Percentiles rank a stretch among this genome's conserved stretches.
These are phyloP conservation scores for Lathyrus aphaca DNA, from an alignment of 306 rosid genomes.

Conservation along the genomic window DNA sequence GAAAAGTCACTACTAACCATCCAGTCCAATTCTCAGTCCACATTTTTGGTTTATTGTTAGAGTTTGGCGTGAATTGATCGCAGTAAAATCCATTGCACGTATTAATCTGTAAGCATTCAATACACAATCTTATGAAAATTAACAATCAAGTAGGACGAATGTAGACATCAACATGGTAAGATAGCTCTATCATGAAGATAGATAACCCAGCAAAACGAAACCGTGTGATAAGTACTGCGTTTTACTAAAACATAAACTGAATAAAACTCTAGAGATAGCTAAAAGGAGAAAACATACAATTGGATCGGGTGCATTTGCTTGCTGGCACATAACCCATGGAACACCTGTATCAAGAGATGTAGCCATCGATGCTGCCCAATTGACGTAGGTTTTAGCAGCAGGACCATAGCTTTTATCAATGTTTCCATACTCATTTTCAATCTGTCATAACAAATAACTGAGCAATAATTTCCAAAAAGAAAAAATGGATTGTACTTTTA, in stretches of 20 bases:
- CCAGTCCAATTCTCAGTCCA: conserved; percentile 97
- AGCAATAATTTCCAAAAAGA: no score
- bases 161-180: neutral
- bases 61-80: conserved; percentile 84
- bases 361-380: conserved; percentile 96
- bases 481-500: neutral
- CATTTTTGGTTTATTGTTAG: conserved; percentile 75
- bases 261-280: neutral
- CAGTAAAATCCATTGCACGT: conserved; percentile 93
- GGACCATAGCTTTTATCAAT: conserved; percentile 56
- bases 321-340: conserved; percentile 99
- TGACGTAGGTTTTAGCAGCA: conserved; percentile 72
- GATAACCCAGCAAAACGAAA: no score
- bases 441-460: conserved; percentile 48
- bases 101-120: conserved; percentile 63
- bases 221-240: no score
- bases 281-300: conserved; percentile 60
- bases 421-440: conserved; percentile 91
- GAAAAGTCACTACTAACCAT: conserved; percentile 61
- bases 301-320: conserved; percentile 86
- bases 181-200: neutral
- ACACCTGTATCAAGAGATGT: conserved; percentile 85
- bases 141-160: conserved; percentile 18
- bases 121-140: neutral
- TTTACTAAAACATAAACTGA: neutral